phyloP scores from a whole-genome alignment of 352 stramenopile genomes.

The Globisporangium abappressorium region DNA sequence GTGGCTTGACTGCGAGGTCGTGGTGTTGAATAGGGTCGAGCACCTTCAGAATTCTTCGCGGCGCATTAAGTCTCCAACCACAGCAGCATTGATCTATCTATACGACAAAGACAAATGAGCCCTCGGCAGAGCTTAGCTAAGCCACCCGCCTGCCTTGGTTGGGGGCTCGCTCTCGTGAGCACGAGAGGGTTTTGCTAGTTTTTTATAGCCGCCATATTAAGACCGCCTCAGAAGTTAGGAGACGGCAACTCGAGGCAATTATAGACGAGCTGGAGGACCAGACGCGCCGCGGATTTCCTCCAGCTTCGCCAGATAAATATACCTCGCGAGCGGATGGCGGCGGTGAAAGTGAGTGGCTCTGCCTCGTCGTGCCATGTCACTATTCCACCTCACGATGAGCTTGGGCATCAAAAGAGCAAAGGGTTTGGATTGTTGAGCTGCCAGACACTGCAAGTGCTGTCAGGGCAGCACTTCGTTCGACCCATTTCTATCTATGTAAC shows the following conservation, averaged over 20 bases:
- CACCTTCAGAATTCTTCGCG: slow-evolving; percentile 8
- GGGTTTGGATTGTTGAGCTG: neutral
- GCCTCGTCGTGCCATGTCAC: slow-evolving; percentile 14
- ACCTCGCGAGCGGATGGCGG: neutral
- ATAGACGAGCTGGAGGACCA: slow-evolving; percentile 1
- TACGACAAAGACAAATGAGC: slow-evolving; percentile 13
- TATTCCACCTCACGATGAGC: neutral
- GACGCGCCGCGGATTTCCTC: slow-evolving; percentile 1
- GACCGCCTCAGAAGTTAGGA: neutral
- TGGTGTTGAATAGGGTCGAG: neutral
- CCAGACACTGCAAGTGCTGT: neutral
- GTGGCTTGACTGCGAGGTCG: neutral
- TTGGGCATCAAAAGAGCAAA: neutral
- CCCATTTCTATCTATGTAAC: neutral
- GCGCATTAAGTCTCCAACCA: slow-evolving; percentile 1
- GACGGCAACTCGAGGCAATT: neutral
- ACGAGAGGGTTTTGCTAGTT: neutral
- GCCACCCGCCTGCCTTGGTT: neutral
- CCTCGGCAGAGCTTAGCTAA: neutral
- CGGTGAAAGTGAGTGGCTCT: neutral
- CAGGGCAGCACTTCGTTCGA: neutral
- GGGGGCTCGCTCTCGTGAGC: neutral
- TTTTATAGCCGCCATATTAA: neutral
- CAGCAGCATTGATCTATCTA: slow-evolving; percentile 10
- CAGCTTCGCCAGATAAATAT: slow-evolving; percentile 4